These are phyloP conservation scores for Bruguiera gymnorhiza DNA, from an alignment of 345 rosid species.

Conservation along the genomic window DNA sequence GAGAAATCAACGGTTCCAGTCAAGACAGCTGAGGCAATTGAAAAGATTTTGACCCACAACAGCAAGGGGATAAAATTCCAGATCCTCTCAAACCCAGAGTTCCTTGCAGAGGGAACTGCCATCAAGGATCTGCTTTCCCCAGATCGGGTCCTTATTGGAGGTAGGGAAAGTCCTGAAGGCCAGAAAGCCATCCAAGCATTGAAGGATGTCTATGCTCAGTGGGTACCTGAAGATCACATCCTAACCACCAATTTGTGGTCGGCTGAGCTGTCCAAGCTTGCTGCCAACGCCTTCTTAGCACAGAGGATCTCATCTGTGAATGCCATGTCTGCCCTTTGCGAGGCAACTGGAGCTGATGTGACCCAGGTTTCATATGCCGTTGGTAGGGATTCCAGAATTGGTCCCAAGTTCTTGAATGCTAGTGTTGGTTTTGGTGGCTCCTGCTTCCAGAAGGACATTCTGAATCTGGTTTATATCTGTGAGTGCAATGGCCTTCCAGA, in stretches of 20 bases:
- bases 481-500: constrained; percentile 94
- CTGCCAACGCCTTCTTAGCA: constrained; percentile 90
- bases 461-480: constrained; percentile 84
- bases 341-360: constrained; percentile 86
- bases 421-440: constrained; percentile 94
- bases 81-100: constrained; percentile 92
- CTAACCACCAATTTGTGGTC: constrained; percentile 92
- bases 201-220: constrained; percentile 76
- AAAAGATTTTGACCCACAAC: constrained; percentile 84
- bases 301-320: constrained; percentile 89
- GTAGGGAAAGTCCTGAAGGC: constrained; percentile 86
- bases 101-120: constrained; percentile 96
- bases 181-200: constrained; percentile 69
- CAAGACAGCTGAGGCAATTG: constrained; percentile 89
- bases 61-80: constrained; percentile 92
- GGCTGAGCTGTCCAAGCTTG: constrained; percentile 92
- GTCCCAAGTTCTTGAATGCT: constrained; percentile 79
- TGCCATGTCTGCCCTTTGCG: constrained; percentile 91
- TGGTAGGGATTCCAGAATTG: constrained; percentile 75
- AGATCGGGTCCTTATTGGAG: constrained; percentile 87
- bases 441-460: constrained; percentile 87
- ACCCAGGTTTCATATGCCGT: constrained; percentile 75
- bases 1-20: constrained; percentile 98
- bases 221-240: constrained; percentile 82
- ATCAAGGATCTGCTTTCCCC: constrained; percentile 67